These are phyloP conservation scores for Exophiala viscosa DNA, from an alignment of 2,329 filamentous ascomycete genomes.

Conservation along the genomic window DNA sequence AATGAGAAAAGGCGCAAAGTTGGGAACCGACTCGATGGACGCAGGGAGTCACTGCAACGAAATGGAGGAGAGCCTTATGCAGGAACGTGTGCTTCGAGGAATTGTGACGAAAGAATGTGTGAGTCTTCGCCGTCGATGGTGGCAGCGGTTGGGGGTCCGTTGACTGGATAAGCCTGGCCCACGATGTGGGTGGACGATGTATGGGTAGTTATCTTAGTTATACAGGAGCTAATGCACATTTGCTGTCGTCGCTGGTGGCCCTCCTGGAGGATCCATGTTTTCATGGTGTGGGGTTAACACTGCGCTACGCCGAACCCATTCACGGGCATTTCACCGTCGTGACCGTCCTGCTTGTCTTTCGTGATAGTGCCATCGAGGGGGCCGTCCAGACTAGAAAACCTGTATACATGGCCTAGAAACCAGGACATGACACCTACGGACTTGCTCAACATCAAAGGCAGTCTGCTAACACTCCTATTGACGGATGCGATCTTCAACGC, in stretches of 20 bases:
- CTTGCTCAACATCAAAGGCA: no score
- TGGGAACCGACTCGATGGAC: not conserved
- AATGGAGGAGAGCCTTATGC: conserved; percentile 15
- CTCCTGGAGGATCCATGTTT: not conserved
- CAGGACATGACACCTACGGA: no score
- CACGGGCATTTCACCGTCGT: not conserved
- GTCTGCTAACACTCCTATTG: no score
- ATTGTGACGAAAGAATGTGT: not conserved
- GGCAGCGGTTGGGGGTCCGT: not conserved
- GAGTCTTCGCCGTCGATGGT: not conserved
- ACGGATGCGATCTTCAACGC: no score
- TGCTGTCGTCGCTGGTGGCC: not conserved
- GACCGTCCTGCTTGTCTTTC: not conserved
- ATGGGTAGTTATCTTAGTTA: not conserved
- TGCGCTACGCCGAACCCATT: not conserved
- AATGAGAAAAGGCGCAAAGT: not conserved
- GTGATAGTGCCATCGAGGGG: no score
- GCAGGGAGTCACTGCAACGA: conserved; percentile 4
- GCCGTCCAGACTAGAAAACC: no score
- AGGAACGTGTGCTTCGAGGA: conserved; percentile 17
- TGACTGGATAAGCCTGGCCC: not conserved
- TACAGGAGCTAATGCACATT: conserved; percentile 1
- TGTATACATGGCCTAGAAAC: no score
- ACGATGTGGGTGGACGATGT: not conserved
- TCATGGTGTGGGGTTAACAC: not conserved